These are phyloP conservation scores for Hypoxylon sp. DNA, from an alignment of 2,329 filamentous ascomycete genomes.

Conservation along the genomic window DNA sequence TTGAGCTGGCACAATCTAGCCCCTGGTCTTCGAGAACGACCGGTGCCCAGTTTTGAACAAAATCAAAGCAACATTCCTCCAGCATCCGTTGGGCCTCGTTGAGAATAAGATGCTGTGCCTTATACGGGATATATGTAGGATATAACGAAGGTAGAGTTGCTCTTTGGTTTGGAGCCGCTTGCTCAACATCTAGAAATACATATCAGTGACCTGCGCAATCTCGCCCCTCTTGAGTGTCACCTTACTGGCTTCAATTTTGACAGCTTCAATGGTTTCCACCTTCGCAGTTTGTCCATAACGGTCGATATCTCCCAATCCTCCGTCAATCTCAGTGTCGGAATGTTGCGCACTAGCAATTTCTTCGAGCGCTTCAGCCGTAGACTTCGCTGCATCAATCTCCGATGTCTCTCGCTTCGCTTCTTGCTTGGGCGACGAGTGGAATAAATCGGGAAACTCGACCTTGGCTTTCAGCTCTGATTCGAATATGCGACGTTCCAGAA, in stretches of 20 bases:
- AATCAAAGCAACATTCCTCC: slow-evolving; percentile 56
- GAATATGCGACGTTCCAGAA: slow-evolving; percentile 49
- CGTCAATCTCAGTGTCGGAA: slow-evolving; percentile 18
- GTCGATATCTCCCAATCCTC: slow-evolving; percentile 11
- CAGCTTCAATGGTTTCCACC: slow-evolving; percentile 2
- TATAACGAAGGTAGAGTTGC: slow-evolving; percentile 45
- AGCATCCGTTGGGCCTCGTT: slow-evolving; percentile 51
- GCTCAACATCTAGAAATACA: slow-evolving; percentile 2
- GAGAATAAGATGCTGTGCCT: slow-evolving; percentile 54
- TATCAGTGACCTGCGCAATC: slow-evolving; percentile 4
- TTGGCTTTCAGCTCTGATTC: slow-evolving; percentile 51
- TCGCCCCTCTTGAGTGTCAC: background rate
- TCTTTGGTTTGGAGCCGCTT: background rate
- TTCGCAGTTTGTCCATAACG: background rate
- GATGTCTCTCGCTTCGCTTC: slow-evolving; percentile 48
- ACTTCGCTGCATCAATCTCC: slow-evolving; percentile 47
- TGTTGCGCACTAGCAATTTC: slow-evolving; percentile 39
- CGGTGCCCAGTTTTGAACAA: slow-evolving; percentile 51
- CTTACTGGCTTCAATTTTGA: background rate
- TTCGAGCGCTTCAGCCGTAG: slow-evolving; percentile 47
- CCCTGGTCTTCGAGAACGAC: slow-evolving; percentile 43
- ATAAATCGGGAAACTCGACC: slow-evolving; percentile 52
- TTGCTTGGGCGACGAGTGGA: slow-evolving; percentile 43
- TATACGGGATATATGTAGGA: slow-evolving; percentile 52
- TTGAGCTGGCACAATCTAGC: slow-evolving; percentile 52